Base-by-base conservation (phyloP, 148 eudicot species). In the Camellia sinensis region DNA sequence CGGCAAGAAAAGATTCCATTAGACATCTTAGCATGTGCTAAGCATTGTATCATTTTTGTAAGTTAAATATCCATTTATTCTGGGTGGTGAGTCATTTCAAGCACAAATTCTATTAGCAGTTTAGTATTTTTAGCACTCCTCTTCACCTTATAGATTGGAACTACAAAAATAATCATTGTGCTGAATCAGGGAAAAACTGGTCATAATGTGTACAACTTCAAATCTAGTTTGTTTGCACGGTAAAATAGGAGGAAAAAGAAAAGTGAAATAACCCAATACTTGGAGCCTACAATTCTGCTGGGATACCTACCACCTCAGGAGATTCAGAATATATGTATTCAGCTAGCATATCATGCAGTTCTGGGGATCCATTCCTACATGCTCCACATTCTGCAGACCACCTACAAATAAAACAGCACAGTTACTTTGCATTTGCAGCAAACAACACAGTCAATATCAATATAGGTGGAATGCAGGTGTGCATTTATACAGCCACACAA, bases 301-400 rank as follows among this genome's bases (percentile, higher is more conserved):
- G 18, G 18, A 67, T 62, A 89, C 89, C 74, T 91, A 95, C 98
- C 93, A 84, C 89, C 80, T 95, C 98, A 87, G 92, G 93, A 78
- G 95, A 93, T 81, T 95, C 97, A 43, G 97, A 92, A 84, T 91
- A 95, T 70, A 92, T 81, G 80, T 95, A 95, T 71, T 95, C 97
- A 22, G 94, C 99, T 78, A 95, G 87, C 99, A 95, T 93, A 76
- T 89, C 91, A 82, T 95, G 97, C 67, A 95, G 82, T 69, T 95
- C 94, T 18, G 89, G 95, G 59, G 97, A 86, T 67, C 99, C 99
- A 81, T 81, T 79, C 86, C 73, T 93, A 65, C 78, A 83, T 66
- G 91, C 83, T 84, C 99, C 99, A 78, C 82, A 90, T 82, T 93
- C 99, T 19, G 81, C 79, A 67, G 99, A 95, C 99, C 99, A 95